Evolutionary conservation across 2,329 filamentous ascomycete species (phyloP).

Genomic region (Rhynchosporium agropyri): DNA sequence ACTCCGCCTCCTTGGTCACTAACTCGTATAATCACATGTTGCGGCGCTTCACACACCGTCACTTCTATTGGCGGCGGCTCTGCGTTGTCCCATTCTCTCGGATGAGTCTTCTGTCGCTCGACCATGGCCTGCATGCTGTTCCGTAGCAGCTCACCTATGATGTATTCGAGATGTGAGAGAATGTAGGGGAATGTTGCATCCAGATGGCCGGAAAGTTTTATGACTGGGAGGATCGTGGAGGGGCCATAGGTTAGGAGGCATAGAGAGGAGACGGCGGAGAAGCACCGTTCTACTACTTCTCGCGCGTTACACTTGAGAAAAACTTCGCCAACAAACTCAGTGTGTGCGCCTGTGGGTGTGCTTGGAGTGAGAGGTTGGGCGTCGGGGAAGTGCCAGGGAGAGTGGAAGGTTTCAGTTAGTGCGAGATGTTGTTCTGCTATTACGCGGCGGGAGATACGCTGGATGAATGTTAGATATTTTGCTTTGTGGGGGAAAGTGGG

Average conservation of each 20-base stretch:
- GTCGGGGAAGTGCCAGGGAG: conserved; percentile 84
- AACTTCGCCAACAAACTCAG: conserved; percentile 93
- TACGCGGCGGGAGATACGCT: conserved; percentile 92
- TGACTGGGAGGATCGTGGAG: conserved; percentile 72
- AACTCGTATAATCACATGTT: conserved; percentile 95
- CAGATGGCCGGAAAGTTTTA: conserved; percentile 81
- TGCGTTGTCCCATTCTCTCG: conserved; percentile 36
- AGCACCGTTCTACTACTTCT: conserved; percentile 85
- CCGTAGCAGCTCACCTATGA: conserved; percentile 89
- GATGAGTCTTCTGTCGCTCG: conserved; percentile 61
- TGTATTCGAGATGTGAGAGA: conserved; percentile 93
- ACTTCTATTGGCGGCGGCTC: conserved; percentile 84
- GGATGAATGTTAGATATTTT: conserved; percentile 1
- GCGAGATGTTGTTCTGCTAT: conserved; percentile 98
- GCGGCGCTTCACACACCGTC: conserved; percentile 87
- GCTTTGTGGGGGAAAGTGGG: neutral
- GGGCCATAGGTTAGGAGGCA: conserved; percentile 75
- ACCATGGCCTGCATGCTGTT: conserved; percentile 94
- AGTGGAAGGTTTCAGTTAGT: conserved; percentile 90
- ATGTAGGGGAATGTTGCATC: conserved; percentile 96
- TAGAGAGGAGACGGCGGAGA: conserved; percentile 72
- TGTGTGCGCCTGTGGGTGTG: conserved; percentile 45
- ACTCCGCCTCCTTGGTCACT: conserved; percentile 96
- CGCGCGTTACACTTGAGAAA: conserved; percentile 90
- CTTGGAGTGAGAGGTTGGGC: conserved; percentile 59